Conservation (phyloP, 305 asterid genomes). For the Solanum aculeatissimum region DNA sequence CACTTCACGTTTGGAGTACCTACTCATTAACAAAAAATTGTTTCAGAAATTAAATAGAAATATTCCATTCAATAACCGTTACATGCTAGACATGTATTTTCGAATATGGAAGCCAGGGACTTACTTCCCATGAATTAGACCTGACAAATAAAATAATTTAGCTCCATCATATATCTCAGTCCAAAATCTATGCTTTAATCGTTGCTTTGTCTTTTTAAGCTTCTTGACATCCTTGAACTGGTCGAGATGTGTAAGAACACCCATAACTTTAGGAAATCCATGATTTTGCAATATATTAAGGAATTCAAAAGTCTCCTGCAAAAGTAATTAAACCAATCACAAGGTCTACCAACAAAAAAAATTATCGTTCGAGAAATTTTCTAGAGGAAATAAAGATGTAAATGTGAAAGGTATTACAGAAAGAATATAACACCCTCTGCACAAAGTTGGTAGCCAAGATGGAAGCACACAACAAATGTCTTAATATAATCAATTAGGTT, state of each 20-base stretch:
- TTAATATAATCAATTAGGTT: background rate
- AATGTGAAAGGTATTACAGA: background rate
- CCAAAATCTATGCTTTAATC: conserved; percentile 99
- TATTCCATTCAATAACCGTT: background rate
- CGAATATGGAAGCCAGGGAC: conserved; percentile 7
- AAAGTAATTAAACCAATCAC: background rate
- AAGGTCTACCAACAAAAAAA: background rate
- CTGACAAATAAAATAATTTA: conserved; percentile 87
- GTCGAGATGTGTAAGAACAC: conserved; percentile 96
- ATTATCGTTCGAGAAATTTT: background rate
- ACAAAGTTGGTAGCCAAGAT: background rate
- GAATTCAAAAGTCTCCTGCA: conserved; percentile 94
- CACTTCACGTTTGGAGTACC: conserved; percentile 89
- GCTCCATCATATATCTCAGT: conserved; percentile 98
- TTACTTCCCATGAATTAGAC: conserved; percentile 95
- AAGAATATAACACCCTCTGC: background rate
- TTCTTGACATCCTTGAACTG: conserved; percentile 92
- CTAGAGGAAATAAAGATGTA: background rate
- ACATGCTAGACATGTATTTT: background rate
- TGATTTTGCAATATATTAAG: conserved; percentile 94
- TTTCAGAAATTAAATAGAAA: background rate
- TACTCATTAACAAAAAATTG: conserved; percentile 18
- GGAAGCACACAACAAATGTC: background rate
- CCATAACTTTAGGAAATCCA: conserved; percentile 98
- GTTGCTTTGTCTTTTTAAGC: conserved; percentile 85